Percentiles rank a stretch among this genome's conserved stretches.
phyloP scores from a whole-genome alignment of 1,284 basidiomycete genomes.

The Ustilago shanxiensis region DNA sequence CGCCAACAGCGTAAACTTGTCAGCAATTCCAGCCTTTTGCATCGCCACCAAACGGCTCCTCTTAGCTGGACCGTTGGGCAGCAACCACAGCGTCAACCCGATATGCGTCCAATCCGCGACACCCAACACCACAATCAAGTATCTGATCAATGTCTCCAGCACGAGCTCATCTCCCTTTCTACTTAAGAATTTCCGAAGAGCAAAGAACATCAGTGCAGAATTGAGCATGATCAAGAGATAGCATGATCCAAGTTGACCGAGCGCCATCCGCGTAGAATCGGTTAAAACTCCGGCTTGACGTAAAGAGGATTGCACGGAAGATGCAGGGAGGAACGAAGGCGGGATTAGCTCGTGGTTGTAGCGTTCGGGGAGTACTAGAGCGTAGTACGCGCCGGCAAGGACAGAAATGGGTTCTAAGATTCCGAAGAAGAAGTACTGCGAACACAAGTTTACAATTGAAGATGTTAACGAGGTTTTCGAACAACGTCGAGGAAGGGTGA shows the following conservation, averaged over 20 bases:
- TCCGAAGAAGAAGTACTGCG: constrained; percentile 61
- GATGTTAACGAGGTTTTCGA: background rate
- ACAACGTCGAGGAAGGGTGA: background rate
- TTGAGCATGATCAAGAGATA: constrained; percentile 64
- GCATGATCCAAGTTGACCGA: constrained; percentile 59
- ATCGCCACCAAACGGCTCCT: constrained; percentile 9
- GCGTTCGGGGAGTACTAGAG: constrained; percentile 47
- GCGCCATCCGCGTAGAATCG: constrained; percentile 45
- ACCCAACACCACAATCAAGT: constrained; percentile 55
- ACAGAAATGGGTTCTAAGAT: constrained; percentile 59
- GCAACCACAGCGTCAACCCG: constrained; percentile 50
- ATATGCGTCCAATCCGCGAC: constrained; percentile 65
- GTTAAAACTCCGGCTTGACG: constrained; percentile 29
- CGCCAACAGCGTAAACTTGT: constrained; percentile 33
- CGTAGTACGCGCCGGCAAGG: constrained; percentile 52
- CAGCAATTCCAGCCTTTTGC: constrained; percentile 3
- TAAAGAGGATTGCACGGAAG: constrained; percentile 25
- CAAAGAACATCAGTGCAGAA: constrained; percentile 52
- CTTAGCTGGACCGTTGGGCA: constrained; percentile 52
- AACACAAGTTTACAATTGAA: background rate
- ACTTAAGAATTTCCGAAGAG: constrained; percentile 33
- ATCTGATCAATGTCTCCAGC: constrained; percentile 43
- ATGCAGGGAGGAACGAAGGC: constrained; percentile 35
- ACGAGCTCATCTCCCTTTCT: constrained; percentile 20
- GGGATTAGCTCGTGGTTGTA: constrained; percentile 60